Conservation (phyloP, 2,329 filamentous ascomycete species). For the Chaetomium sp. region DNA sequence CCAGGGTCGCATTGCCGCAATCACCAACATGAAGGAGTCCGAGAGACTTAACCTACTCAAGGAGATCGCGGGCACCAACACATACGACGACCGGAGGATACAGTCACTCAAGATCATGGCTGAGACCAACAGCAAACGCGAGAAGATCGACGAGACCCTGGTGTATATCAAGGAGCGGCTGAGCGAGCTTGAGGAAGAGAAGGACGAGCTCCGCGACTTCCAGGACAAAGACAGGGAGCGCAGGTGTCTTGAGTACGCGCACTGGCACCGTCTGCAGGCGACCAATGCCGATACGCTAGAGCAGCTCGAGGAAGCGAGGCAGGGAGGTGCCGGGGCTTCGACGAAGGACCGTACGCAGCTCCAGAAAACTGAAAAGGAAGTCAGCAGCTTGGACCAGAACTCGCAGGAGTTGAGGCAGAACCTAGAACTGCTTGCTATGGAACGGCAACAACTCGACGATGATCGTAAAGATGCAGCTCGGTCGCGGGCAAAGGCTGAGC, state of each 20-base stretch:
- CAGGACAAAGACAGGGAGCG: constrained; percentile 94
- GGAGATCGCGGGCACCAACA: constrained; percentile 96
- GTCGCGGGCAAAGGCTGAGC: constrained; percentile 78
- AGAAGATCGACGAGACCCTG: constrained; percentile 91
- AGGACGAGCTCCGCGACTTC: constrained; percentile 89
- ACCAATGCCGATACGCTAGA: constrained; percentile 77
- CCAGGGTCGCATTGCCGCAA: constrained; percentile 89
- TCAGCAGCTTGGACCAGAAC: constrained; percentile 74
- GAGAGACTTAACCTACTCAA: constrained; percentile 89
- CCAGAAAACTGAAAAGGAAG: constrained; percentile 74
- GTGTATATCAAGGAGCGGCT: constrained; percentile 90
- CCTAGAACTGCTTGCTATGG: constrained; percentile 80
- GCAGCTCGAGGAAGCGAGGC: constrained; percentile 77
- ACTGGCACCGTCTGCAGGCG: constrained; percentile 86
- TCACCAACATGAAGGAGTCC: constrained; percentile 98
- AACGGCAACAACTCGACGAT: constrained; percentile 84
- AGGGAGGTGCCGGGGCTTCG: constrained; percentile 80
- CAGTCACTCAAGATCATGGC: constrained; percentile 97
- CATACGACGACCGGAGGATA: constrained; percentile 88
- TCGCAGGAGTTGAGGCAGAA: constrained; percentile 80
- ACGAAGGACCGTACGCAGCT: constrained; percentile 79
- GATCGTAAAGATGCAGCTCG: constrained; percentile 84
- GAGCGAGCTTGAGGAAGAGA: constrained; percentile 90
- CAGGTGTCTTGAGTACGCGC: constrained; percentile 89
- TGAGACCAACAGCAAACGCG: constrained; percentile 91